Conservation (phyloP, 345 rosid genomes). For the Lenwebbia sp. region DNA sequence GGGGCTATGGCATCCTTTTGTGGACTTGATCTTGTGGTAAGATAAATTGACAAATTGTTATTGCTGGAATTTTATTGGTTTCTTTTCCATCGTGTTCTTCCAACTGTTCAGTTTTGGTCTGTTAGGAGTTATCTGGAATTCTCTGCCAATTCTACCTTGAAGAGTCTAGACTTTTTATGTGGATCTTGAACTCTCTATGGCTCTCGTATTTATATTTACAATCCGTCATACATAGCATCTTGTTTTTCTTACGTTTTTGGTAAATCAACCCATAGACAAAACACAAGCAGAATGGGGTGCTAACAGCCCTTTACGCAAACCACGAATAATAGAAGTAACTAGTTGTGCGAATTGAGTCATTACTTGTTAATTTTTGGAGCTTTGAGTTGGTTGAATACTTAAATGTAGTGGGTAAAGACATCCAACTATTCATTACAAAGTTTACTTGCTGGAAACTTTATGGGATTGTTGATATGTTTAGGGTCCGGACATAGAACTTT, state of each 20-base stretch:
- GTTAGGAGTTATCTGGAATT: too few species aligned
- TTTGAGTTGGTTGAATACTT: neutral
- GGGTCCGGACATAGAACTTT: neutral
- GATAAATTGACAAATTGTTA: neutral
- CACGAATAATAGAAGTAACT: too few species aligned
- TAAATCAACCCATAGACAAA: neutral
- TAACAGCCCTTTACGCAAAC: neutral
- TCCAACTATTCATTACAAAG: neutral
- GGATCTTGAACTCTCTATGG: neutral
- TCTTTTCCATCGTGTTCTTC: neutral
- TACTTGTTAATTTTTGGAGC: neutral
- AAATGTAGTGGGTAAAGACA: neutral
- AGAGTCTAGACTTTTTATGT: neutral
- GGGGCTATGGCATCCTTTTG: conserved; percentile 90
- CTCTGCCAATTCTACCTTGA: neutral
- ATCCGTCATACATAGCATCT: neutral
- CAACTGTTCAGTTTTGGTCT: neutral
- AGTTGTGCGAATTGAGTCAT: neutral
- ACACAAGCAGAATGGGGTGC: neutral
- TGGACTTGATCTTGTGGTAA: conserved; percentile 74
- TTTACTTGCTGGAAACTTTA: neutral
- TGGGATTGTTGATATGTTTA: neutral
- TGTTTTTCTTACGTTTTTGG: neutral
- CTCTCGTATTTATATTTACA: neutral
- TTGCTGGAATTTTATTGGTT: neutral